A percentile compares a stretch with the other conserved stretches of the same genome.
phyloP scores from a whole-genome alignment of 1,284 basidiomycete genomes.

The Blastosporella zonata region DNA sequence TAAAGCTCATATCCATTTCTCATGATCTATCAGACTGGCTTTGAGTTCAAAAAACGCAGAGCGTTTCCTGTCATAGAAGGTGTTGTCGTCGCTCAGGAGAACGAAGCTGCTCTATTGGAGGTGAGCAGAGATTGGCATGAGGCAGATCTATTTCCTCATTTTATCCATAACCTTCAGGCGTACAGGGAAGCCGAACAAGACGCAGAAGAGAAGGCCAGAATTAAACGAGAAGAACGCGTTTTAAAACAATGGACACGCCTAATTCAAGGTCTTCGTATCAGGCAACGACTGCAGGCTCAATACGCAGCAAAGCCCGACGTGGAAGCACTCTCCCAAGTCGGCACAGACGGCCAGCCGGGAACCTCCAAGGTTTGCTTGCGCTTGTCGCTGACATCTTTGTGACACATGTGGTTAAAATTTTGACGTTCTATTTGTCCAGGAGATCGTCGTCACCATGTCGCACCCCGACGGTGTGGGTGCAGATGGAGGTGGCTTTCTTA shows the following conservation, averaged over 20 bases:
- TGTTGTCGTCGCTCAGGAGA: constrained; percentile 83
- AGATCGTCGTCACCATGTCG: constrained; percentile 19
- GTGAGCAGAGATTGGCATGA: constrained; percentile 38
- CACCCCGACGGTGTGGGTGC: constrained; percentile 21
- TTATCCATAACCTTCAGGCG: constrained; percentile 47
- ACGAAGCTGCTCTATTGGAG: constrained; percentile 76
- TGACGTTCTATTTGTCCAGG: constrained; percentile 13
- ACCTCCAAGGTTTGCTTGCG: constrained; percentile 11
- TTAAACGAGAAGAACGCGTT: constrained; percentile 77
- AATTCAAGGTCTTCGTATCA: constrained; percentile 84
- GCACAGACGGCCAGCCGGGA: constrained; percentile 10
- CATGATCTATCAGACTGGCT: constrained; percentile 58
- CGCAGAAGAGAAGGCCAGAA: constrained; percentile 73
- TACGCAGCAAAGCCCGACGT: constrained; percentile 52
- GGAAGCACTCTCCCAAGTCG: constrained; percentile 21
- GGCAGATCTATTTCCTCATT: constrained; percentile 3
- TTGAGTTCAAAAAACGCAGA: constrained; percentile 91
- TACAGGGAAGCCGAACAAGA: constrained; percentile 81
- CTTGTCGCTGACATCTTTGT: neutral
- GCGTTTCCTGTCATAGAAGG: constrained; percentile 87
- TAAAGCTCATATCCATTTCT: constrained; percentile 14
- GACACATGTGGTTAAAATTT: constrained; percentile 2
- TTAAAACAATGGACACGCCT: constrained; percentile 89
- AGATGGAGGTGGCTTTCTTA: constrained; percentile 59
- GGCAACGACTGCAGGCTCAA: constrained; percentile 78